Conservation (phyloP, 345 rosid species). For the Eucalyptus marginata region DNA sequence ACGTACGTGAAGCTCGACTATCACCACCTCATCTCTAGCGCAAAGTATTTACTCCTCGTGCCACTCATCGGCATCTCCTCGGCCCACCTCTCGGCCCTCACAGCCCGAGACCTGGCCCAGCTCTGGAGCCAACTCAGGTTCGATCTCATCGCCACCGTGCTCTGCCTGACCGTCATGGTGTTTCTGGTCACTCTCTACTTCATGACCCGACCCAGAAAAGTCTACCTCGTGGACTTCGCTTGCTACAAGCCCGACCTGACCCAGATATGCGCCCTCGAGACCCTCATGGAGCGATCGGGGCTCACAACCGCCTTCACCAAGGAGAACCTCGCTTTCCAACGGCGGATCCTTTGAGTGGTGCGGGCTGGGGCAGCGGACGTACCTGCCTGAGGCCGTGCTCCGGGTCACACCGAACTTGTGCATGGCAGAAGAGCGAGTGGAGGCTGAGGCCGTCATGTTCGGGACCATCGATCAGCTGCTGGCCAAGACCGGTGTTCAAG, state of each 20-base stretch:
- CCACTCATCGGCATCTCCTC: too few relatives aligned
- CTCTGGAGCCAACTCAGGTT: too few relatives aligned
- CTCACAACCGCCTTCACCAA: neutral
- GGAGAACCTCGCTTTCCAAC: slow-evolving; percentile 7
- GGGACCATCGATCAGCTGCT: too few relatives aligned
- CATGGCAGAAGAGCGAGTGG: slow-evolving; percentile 10
- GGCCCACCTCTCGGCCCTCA: too few relatives aligned
- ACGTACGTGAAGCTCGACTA: neutral
- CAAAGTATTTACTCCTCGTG: too few relatives aligned
- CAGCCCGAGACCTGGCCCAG: too few relatives aligned
- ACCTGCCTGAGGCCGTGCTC: slow-evolving; percentile 1
- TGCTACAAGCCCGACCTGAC: neutral
- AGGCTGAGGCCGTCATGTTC: neutral
- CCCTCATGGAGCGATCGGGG: neutral
- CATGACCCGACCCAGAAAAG: too few relatives aligned
- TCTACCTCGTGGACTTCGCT: slow-evolving; percentile 6
- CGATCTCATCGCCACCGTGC: too few relatives aligned
- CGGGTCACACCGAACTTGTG: neutral
- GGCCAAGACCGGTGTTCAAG: neutral
- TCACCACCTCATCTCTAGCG: too few relatives aligned
- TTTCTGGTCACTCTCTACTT: too few relatives aligned
- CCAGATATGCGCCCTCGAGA: neutral
- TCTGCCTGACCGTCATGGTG: too few relatives aligned
- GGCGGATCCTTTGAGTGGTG: slow-evolving; percentile 13
- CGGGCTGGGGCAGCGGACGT: slow-evolving; percentile 8